These are phyloP conservation scores for Flaveria brownii DNA, from an alignment of 129 eudicot species.

Conservation along the genomic window DNA sequence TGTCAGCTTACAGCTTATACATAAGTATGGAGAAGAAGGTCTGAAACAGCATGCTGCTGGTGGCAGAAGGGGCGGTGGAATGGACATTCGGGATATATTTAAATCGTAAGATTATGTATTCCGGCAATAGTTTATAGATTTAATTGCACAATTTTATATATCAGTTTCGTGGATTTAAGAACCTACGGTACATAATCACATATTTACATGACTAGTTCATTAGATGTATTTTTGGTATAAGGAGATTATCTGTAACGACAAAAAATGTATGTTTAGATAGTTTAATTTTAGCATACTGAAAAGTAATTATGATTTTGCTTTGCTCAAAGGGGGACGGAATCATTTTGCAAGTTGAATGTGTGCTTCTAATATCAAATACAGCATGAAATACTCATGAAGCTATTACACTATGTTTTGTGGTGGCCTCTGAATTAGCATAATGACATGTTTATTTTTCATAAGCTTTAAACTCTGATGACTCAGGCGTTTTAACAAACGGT, in stretches of 20 bases:
- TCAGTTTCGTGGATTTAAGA: not conserved
- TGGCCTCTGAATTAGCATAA: not conserved
- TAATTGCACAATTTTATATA: not conserved
- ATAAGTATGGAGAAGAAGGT: conserved; percentile 94
- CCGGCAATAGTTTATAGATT: not conserved
- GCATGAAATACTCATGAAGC: not conserved
- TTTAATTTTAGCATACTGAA: not conserved
- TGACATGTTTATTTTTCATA: not conserved
- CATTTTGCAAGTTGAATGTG: not conserved
- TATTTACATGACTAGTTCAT: not conserved
- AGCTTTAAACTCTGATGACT: too few relatives aligned
- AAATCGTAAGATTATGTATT: conserved; percentile 59
- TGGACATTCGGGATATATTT: conserved; percentile 90
- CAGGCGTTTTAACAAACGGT: too few relatives aligned
- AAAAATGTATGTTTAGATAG: not conserved
- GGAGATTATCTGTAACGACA: not conserved
- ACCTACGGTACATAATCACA: not conserved
- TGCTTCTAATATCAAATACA: not conserved
- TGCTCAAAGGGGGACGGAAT: not conserved
- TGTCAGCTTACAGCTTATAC: too few relatives aligned
- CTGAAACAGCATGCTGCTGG: conserved; percentile 98
- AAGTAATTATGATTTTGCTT: not conserved
- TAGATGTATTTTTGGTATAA: not conserved
- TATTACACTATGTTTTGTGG: not conserved
- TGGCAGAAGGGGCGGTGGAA: conserved; percentile 92